Conservation (phyloP, 2,329 filamentous ascomycete species). For the Fusarium sp. region DNA sequence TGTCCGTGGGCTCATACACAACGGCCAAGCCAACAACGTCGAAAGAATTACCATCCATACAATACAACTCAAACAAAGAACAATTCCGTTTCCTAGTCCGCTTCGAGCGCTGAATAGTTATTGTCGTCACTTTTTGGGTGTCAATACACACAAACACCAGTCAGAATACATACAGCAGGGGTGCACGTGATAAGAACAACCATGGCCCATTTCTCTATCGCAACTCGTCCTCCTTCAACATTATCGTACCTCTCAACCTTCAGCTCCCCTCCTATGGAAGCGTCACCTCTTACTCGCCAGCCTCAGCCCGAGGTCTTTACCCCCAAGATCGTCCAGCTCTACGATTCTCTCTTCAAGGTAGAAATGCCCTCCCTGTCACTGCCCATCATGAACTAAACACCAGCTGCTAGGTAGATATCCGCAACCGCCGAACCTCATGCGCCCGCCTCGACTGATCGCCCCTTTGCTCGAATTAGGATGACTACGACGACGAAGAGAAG, state of each 20-base stretch:
- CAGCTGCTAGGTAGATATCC: constrained; percentile 41
- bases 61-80: neutral
- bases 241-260: constrained; percentile 18
- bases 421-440: constrained; percentile 23
- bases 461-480: constrained; percentile 58
- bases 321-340: constrained; percentile 92
- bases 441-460: constrained; percentile 45
- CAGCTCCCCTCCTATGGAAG: constrained; percentile 70
- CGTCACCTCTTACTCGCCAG: constrained; percentile 93
- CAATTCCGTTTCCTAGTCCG: neutral
- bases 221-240: constrained; percentile 27
- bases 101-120: neutral
- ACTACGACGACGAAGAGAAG: constrained; percentile 75
- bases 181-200: constrained; percentile 22
- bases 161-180: neutral
- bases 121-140: neutral
- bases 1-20: neutral
- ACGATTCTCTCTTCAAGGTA: constrained; percentile 84
- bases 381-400: constrained; percentile 31
- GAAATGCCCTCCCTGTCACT: neutral
- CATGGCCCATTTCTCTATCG: constrained; percentile 32
- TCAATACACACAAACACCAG: constrained; percentile 11
- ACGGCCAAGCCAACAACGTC: neutral
- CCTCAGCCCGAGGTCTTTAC: constrained; percentile 89
- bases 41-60: too few species aligned